Percentiles rank a stretch among this genome's conserved stretches.
These are phyloP conservation scores for Rhododendron simsii DNA, from an alignment of 148 eudicot genomes.

Conservation along the genomic window DNA sequence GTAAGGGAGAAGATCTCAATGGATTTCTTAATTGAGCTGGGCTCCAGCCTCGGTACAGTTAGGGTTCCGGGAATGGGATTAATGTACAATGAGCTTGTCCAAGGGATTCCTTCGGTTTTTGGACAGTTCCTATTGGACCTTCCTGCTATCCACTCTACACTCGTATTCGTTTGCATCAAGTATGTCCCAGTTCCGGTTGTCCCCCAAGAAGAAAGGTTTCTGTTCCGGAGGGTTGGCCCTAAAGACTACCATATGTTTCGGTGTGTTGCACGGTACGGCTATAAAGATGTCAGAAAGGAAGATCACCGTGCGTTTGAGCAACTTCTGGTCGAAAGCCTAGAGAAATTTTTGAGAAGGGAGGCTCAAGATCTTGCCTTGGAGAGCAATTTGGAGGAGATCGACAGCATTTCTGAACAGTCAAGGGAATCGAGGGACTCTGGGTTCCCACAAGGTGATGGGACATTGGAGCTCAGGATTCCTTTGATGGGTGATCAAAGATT, in stretches of 20 bases:
- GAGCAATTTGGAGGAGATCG: constrained; percentile 33
- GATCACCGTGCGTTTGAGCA: constrained; percentile 80
- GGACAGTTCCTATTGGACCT: constrained; percentile 76
- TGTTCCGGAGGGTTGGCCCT: constrained; percentile 77
- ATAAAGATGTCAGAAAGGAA: constrained; percentile 88
- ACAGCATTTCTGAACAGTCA: constrained; percentile 32
- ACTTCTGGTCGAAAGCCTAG: constrained; percentile 66
- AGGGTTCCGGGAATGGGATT: constrained; percentile 83
- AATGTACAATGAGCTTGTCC: constrained; percentile 82
- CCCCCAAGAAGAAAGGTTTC: constrained; percentile 85
- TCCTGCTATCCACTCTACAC: constrained; percentile 81
- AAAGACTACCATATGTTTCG: constrained; percentile 90
- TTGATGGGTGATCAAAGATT: constrained; percentile 40
- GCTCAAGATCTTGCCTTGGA: constrained; percentile 69
- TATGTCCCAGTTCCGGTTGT: constrained; percentile 81
- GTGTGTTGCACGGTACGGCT: constrained; percentile 88
- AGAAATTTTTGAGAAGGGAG: constrained; percentile 64
- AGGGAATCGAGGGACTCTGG: constrained; percentile 33
- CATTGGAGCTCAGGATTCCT: constrained; percentile 50
- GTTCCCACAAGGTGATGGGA: constrained; percentile 13
- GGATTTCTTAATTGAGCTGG: constrained; percentile 74
- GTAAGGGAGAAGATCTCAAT: constrained; percentile 70
- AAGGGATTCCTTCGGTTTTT: constrained; percentile 81
- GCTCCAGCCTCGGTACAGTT: constrained; percentile 75
- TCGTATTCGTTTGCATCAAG: constrained; percentile 83